phyloP scores from a whole-genome alignment of 2,329 filamentous ascomycete genomes.

The Talaromyces marneffei region DNA sequence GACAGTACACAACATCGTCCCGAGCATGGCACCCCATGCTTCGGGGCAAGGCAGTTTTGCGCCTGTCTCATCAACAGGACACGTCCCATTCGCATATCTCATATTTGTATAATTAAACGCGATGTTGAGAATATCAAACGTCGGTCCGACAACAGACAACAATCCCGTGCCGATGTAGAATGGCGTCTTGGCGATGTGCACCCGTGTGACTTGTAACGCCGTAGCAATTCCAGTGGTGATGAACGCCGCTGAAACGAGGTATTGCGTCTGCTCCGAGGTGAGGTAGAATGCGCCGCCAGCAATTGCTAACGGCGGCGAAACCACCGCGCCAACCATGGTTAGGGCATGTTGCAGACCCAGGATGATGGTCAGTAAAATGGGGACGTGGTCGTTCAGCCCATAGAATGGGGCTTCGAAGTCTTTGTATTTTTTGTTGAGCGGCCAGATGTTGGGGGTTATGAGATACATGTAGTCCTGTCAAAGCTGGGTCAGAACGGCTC shows the following conservation, averaged over 20 bases:
- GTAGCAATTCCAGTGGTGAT: slow-evolving; percentile 75
- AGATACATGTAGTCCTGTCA: slow-evolving; percentile 48
- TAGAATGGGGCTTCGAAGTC: slow-evolving; percentile 66
- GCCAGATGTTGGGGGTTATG: slow-evolving; percentile 50
- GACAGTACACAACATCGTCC: slow-evolving; percentile 60
- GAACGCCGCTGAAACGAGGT: slow-evolving; percentile 70
- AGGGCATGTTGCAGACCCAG: slow-evolving; percentile 75
- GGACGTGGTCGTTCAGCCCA: slow-evolving; percentile 73
- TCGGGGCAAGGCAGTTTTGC: slow-evolving; percentile 67
- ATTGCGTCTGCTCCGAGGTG: slow-evolving; percentile 56
- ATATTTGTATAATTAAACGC: slow-evolving; percentile 69
- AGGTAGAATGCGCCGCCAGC: slow-evolving; percentile 59
- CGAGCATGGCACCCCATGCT: slow-evolving; percentile 69
- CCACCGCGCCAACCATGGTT: slow-evolving; percentile 69
- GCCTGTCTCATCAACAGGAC: slow-evolving; percentile 54
- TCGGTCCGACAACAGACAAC: slow-evolving; percentile 72
- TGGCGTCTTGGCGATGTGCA: slow-evolving; percentile 66
- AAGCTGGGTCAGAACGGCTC: not conserved
- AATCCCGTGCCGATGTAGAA: slow-evolving; percentile 75
- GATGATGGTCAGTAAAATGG: slow-evolving; percentile 65
- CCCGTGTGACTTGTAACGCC: slow-evolving; percentile 68
- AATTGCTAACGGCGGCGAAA: slow-evolving; percentile 73
- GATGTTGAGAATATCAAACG: slow-evolving; percentile 70
- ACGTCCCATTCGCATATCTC: slow-evolving; percentile 65
- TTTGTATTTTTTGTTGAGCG: slow-evolving; percentile 44